Evolutionary conservation across 2,329 filamentous ascomycete species (phyloP).

Genomic region (Fusarium luffae): DNA sequence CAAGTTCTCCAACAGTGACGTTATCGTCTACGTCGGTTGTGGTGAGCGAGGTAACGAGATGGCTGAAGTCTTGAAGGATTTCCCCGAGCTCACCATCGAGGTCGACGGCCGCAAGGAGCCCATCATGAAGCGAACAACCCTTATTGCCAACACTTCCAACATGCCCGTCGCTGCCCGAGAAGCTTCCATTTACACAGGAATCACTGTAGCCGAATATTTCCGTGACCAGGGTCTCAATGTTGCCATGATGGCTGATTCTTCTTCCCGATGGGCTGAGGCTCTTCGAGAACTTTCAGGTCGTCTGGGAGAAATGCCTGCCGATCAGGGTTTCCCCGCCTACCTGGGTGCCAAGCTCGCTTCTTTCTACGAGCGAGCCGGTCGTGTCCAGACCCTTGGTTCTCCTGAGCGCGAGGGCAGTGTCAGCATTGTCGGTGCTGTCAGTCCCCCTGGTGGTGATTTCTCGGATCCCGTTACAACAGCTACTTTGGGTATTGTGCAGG

Average conservation of each 20-base stretch:
- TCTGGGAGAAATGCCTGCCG: slow-evolving; percentile 99
- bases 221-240: slow-evolving; percentile 96
- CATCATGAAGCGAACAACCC: slow-evolving; percentile 99
- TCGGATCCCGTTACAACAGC: slow-evolving; percentile 96
- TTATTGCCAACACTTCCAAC: slow-evolving; percentile 99
- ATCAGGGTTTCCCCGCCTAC: slow-evolving; percentile 99
- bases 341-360: slow-evolving; percentile 95
- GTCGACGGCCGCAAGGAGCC: slow-evolving; percentile 95
- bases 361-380: slow-evolving; percentile 98
- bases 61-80: slow-evolving; percentile 99
- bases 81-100: slow-evolving; percentile 96
- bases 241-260: slow-evolving; percentile 99
- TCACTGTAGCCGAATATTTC: slow-evolving; percentile 96
- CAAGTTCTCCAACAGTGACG: slow-evolving; percentile 99
- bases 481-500: slow-evolving; percentile 96
- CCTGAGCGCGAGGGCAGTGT: slow-evolving; percentile 91
- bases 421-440: slow-evolving; percentile 97
- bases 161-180: slow-evolving; percentile 99
- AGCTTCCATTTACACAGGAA: slow-evolving; percentile 97
- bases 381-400: slow-evolving; percentile 85
- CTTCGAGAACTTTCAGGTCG: slow-evolving; percentile 98
- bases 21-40: slow-evolving; percentile 94
- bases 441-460: slow-evolving; percentile 97
- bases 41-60: slow-evolving; percentile 99
- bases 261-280: slow-evolving; percentile 98